Evolutionary conservation across 345 rosid genomes (phyloP), one percentile per base, ranked within the genome.

Genomic region (Abelmoschus esculentus): DNA sequence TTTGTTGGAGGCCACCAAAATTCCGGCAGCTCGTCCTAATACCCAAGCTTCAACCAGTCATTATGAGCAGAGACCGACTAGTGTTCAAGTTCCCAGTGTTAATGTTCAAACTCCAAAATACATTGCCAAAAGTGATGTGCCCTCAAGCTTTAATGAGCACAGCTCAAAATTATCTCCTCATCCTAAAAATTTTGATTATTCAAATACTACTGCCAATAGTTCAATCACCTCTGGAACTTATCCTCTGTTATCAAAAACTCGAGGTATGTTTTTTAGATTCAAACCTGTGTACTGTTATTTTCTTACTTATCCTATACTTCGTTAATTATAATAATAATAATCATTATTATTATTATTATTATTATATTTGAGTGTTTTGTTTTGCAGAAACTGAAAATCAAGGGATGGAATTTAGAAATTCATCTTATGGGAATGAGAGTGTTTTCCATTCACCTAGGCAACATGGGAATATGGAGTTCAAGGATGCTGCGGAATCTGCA

Each of bases 401-500:
- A 67, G 75, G 60, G 22, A 74, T 69, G 78, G 87, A 78, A 72
- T 69, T 72, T 70, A 78, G 75, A 72, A 85, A 75, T 74, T 61
- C 83, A 28, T 59, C 78, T 83, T 72, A 80, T 55, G 72, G 74
- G 70, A 81, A 79, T 66, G 79, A 57, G 55, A 75, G 70, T 63
- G 44, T 70, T 66, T 74, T 76, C 65, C 71, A 73, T 32, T 40
- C 70, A 6, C 80, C 79, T 8, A 62, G 77, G 68, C 85, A 76
- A 32, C 75, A 77, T 61, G 88, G 90, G 88, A 85, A 83, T 72
- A 88, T 85, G 79, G 86, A 87, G 77, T 91, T 91, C 71, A 81
- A 67, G 79, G 96, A 91, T 83, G 96, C 99, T 67, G 99, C 97
- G 70, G 96, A 91, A 79, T 86, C 96, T 78, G 99, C 97, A 38